Conservation (phyloP, 768 basidiomycete species). For the Mycena rebaudengoi region DNA sequence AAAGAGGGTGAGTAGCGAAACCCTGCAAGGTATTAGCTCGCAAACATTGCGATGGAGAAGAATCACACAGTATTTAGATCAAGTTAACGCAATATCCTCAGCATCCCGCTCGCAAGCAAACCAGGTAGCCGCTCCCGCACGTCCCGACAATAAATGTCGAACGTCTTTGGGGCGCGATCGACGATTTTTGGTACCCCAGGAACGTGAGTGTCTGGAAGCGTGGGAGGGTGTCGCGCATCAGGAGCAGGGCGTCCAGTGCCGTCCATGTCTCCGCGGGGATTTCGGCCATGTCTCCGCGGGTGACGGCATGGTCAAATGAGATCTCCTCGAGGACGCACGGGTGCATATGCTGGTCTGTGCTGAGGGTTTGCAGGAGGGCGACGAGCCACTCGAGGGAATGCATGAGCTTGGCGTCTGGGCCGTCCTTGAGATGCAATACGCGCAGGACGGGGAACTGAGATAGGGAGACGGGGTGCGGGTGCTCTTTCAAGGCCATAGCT, state of each 20-base stretch:
- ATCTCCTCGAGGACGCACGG: conserved; percentile 2
- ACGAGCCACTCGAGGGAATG: conserved; percentile 16
- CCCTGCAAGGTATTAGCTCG: no score
- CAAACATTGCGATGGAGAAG: no score
- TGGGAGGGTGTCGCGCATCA: neutral
- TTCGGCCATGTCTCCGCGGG: conserved; percentile 11
- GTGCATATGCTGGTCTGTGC: no score
- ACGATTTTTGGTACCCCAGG: conserved; percentile 5
- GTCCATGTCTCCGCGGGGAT: conserved; percentile 14
- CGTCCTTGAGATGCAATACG: conserved; percentile 12
- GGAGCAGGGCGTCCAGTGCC: conserved; percentile 9
- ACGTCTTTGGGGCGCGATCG: neutral
- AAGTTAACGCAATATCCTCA: neutral
- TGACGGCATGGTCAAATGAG: conserved; percentile 18
- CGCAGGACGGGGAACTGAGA: conserved; percentile 13
- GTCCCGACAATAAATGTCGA: neutral
- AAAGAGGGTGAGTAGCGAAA: no score
- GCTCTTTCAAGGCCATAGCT: conserved; percentile 5
- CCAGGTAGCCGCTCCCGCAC: neutral
- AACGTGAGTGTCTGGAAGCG: conserved; percentile 2
- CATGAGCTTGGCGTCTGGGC: conserved; percentile 7
- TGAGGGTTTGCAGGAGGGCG: neutral
- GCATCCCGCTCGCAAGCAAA: neutral
- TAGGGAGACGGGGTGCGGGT: neutral
- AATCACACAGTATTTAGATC: no score